Evolutionary conservation across 306 rosid genomes (phyloP), one percentile per base, ranked within the genome.

Genomic region (Phaseolus lunatus): DNA sequence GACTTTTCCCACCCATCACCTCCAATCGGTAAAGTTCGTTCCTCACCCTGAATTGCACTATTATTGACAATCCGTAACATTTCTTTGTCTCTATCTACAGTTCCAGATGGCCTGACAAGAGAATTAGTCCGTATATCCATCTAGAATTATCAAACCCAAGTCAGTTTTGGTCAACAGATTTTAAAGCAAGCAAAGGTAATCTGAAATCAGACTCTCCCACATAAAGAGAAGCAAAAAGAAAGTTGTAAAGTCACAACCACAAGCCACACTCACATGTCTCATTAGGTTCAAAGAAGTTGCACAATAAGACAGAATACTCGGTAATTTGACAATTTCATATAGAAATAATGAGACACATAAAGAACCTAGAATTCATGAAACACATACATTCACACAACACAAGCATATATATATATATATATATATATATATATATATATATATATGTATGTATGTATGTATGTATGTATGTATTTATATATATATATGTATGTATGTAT

Each of bases 1-100:
- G 91, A 84, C 87, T 90, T 93, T 68, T 93, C 98, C 98, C 98
- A 93, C 73, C 96, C 93, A 81, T 89, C 98, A 76, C 84, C 91
- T 50, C 94, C 91, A 58, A 87, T 83, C 9, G 91, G 84, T 82
- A 89, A 87, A 85, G 82, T 79, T 20, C 94, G 88, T 78, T 89
- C 98, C 75, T 93, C 96, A 20, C 90, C 93, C 77, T 85, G 93
- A 84, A 82, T 82, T 9, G 88, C 83, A 75, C 91, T 87, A 83
- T 83, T 82, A 83, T 75, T 87, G 78, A 94, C 85, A 88, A 87
- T 78, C 78, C 91, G 84, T 80, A 56, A 70, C 70, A 90, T 85
- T 50, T 89, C 98, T 77, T 94, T 90, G 20, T 90, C 94, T 82
- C 93, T 93, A 68, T 93, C 96, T 59, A 83, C 84, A 48, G 79